These are phyloP conservation scores for Puccinia brachypodii DNA, from an alignment of 1,284 basidiomycete genomes.

Conservation along the genomic window DNA sequence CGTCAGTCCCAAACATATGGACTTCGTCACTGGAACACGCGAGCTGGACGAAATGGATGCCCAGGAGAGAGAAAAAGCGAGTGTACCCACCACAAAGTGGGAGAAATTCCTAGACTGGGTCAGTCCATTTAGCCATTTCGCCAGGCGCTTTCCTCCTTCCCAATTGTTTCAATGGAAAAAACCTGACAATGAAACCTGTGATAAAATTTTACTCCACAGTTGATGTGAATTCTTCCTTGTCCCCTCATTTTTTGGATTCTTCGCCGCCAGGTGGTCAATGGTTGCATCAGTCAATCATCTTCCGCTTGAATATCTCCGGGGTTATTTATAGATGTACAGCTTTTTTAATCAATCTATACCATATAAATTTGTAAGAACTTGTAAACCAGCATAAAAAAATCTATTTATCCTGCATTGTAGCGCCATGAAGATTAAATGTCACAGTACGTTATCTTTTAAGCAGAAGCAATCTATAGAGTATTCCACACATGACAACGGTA, in stretches of 20 bases:
- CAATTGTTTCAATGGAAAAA: not conserved
- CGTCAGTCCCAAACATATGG: slow-evolving; percentile 36
- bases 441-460: too few species aligned
- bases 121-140: not conserved
- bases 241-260: not conserved
- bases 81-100: slow-evolving; percentile 42
- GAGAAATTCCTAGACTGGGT: slow-evolving; percentile 47
- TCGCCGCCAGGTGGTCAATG: not conserved
- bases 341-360: not conserved
- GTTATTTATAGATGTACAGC: slow-evolving; percentile 3
- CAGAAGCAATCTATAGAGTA: too few species aligned
- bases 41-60: slow-evolving; percentile 65
- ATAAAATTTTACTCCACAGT: not conserved
- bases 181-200: not conserved
- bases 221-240: not conserved
- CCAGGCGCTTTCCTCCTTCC: not conserved
- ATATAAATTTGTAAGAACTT: slow-evolving; percentile 1
- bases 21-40: slow-evolving; percentile 62
- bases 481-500: too few species aligned
- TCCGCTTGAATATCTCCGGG: not conserved
- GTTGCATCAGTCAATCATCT: not conserved
- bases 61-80: slow-evolving; percentile 51
- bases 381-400: slow-evolving; percentile 1
- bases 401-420: not conserved
- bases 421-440: too few species aligned